phyloP scores from a whole-genome alignment of 495 filamentous ascomycete species.

The Xylona heveae region DNA sequence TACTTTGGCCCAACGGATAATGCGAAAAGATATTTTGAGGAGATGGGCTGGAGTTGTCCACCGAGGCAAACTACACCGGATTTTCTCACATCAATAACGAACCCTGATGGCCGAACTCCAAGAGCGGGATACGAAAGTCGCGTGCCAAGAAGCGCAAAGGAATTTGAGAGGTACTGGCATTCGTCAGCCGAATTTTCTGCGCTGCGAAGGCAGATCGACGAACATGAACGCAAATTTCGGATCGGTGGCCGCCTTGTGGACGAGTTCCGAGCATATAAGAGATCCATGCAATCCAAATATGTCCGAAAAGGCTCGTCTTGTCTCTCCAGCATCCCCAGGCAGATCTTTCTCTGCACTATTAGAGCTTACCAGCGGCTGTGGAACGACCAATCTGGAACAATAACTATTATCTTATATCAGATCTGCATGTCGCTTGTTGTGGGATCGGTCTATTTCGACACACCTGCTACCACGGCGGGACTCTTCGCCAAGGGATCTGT shows the following conservation, averaged over 20 bases:
- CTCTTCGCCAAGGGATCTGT: not conserved
- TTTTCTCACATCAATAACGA: conserved; percentile 21
- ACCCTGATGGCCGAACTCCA: conserved; percentile 15
- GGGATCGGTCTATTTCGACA: not conserved
- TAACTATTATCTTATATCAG: not conserved
- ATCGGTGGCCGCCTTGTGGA: not conserved
- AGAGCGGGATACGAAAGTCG: conserved; percentile 9
- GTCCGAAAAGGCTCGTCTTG: not conserved
- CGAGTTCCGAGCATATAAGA: conserved; percentile 1
- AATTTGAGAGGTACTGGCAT: conserved; percentile 18
- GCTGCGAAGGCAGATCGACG: too few relatives aligned
- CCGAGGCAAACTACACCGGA: conserved; percentile 28
- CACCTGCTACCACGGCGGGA: not conserved
- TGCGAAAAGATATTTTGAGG: conserved; percentile 38
- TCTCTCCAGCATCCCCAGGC: not conserved
- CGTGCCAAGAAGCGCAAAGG: conserved; percentile 14
- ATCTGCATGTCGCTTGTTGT: not conserved
- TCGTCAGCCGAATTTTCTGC: too few relatives aligned
- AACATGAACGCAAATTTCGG: too few relatives aligned
- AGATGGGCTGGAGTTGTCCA: conserved; percentile 38
- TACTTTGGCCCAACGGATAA: conserved; percentile 37
- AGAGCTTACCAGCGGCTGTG: not conserved
- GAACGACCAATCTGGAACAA: not conserved
- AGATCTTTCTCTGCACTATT: not conserved
- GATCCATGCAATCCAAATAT: not conserved